Base-by-base conservation (phyloP, 306 rosid genomes). In the Gillenia trifoliata region DNA sequence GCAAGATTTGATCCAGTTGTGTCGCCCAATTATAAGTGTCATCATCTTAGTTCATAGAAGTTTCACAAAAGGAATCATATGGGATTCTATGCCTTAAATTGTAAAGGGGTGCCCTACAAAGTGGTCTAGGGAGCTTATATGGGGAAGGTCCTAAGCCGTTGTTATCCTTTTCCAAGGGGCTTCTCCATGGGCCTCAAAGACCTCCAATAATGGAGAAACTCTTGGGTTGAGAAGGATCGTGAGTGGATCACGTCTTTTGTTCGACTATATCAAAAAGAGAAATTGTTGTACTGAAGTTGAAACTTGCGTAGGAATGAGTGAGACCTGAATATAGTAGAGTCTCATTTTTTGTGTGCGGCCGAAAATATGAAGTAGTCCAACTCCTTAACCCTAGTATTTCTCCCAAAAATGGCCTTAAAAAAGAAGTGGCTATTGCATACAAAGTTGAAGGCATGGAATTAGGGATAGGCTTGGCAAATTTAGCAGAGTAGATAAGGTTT, bases 401-500 rank as follows among this genome's bases (percentile, higher is more conserved):
- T 45, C 52, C 6, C 6, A 15, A 67, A 67, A 45, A 26, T 19
- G 11, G 38, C 26, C 40, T 20, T 19, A 69, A 47, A 50, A 20
- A 7, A 30, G 6, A 20, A 20, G 45, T 45, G 45, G 30, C 60
- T 38, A 50, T 6, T 33, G 22, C 30, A 55, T 28, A 29, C 50
- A 30, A 29, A 45, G 52, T 61, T 62, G 64, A 62, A 62, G 52
- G 62, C 57, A 34, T 47, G 28, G 60, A 71, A 34, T 20, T 19
- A 40, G 40, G 63, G 50, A 40, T 36, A 25, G 50, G 62, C 49
- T 40, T 29, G 65, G 59, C 40, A 33, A 71, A 70, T 64, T 78
- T 56, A 40, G 47, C 29, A 16, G 56, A n/a, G 61, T 17, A 55
- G 63, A 72, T 41, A 64, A 55, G 80, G 56, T 60, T 65, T 55